A percentile compares a stretch with the other conserved stretches of the same genome.
Conservation (phyloP, 768 basidiomycete species). For the Rhizopogon rudus region DNA sequence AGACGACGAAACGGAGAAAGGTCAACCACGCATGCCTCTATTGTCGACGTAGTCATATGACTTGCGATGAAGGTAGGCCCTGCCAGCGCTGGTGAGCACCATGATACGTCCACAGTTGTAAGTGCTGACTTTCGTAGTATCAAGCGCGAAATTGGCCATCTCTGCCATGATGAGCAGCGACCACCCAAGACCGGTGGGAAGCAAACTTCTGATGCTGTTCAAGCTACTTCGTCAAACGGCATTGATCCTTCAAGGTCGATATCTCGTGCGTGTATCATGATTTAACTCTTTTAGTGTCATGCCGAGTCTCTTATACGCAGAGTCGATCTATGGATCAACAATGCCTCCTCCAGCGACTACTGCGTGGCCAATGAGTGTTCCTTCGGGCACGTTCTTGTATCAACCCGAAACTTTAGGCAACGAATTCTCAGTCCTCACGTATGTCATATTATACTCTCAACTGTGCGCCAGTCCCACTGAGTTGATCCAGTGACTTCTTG, state of each 20-base stretch:
- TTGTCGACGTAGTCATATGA: conserved; percentile 91
- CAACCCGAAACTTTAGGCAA: conserved; percentile 73
- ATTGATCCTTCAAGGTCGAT: conserved; percentile 30
- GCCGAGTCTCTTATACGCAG: conserved; percentile 3
- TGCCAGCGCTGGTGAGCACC: conserved; percentile 85
- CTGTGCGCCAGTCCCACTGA: background rate
- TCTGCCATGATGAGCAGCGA: conserved; percentile 85
- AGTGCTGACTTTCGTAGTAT: conserved; percentile 47
- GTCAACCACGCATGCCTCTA: conserved; percentile 94
- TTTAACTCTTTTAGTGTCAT: background rate
- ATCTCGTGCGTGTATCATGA: conserved; percentile 14
- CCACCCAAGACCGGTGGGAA: conserved; percentile 44
- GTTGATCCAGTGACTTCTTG: conserved; percentile 67
- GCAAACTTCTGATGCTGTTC: conserved; percentile 19
- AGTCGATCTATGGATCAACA: conserved; percentile 17
- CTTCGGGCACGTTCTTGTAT: conserved; percentile 54
- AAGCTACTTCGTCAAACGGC: conserved; percentile 17
- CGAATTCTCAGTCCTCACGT: conserved; percentile 81
- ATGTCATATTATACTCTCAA: conserved; percentile 20
- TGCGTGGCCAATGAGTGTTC: conserved; percentile 51
- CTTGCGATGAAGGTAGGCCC: conserved; percentile 83
- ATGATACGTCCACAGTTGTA: conserved; percentile 9
- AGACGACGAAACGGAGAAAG: conserved; percentile 64
- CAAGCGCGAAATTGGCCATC: conserved; percentile 93
- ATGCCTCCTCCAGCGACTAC: conserved; percentile 28